These are phyloP conservation scores for Strigomonas culicis DNA, from an alignment of 208 protist genomes.

Conservation along the genomic window DNA sequence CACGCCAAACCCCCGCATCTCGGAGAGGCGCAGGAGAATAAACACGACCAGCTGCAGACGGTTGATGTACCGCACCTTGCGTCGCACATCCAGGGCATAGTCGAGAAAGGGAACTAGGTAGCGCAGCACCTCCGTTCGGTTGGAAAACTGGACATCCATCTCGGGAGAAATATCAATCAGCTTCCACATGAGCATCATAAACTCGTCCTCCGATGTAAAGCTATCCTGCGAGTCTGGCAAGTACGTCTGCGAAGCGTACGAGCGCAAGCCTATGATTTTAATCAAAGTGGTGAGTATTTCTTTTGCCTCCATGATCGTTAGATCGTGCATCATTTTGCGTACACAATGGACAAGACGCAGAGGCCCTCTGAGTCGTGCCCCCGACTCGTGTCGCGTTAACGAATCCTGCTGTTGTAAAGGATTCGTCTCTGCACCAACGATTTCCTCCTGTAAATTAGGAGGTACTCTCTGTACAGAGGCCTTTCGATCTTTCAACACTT, in stretches of 20 bases:
- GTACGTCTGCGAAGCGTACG: constrained; percentile 59
- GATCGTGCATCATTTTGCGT: constrained; percentile 50
- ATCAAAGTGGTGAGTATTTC: constrained; percentile 40
- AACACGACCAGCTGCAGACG: constrained; percentile 81
- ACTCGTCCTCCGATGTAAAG: constrained; percentile 58
- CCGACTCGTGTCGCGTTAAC: neutral
- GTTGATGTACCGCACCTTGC: constrained; percentile 30
- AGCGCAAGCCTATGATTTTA: constrained; percentile 48
- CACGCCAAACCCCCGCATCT: constrained; percentile 68
- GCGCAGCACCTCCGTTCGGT: constrained; percentile 26
- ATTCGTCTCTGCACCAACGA: too few relatives aligned
- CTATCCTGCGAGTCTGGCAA: constrained; percentile 67
- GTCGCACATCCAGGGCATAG: constrained; percentile 63
- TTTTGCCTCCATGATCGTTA: constrained; percentile 71
- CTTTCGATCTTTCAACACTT: too few relatives aligned
- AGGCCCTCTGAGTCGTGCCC: neutral
- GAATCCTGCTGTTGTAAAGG: neutral
- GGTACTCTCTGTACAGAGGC: too few relatives aligned
- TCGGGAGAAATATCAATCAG: constrained; percentile 71
- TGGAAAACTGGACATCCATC: constrained; percentile 44
- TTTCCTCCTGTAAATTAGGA: too few relatives aligned
- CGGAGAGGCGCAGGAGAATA: constrained; percentile 71
- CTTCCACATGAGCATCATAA: constrained; percentile 85
- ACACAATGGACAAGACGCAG: constrained; percentile 52
- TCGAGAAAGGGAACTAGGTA: constrained; percentile 77